Evolutionary conservation across 352 stramenopile genomes (phyloP).

Genomic region (Phytophthora fragariae): DNA sequence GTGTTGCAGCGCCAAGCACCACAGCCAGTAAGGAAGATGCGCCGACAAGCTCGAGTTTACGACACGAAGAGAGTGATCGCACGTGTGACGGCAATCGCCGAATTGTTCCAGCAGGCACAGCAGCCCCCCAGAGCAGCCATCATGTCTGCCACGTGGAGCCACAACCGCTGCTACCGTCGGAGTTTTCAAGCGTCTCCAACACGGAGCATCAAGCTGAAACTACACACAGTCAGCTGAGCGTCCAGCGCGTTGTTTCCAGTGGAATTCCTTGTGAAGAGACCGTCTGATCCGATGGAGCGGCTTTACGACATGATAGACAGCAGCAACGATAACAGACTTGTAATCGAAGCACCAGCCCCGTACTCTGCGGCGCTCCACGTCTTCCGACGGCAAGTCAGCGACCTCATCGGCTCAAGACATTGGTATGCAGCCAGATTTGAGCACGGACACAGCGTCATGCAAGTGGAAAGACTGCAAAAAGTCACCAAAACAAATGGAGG

Average conservation of each 20-base stretch:
- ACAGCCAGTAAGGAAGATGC: no score
- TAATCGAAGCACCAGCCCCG: neutral
- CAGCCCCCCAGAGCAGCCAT: no score
- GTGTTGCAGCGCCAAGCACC: no score
- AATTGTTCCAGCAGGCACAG: no score
- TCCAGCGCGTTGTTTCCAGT: neutral
- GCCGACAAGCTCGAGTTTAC: no score
- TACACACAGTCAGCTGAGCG: neutral
- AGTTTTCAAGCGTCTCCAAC: no score
- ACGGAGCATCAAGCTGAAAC: no score
- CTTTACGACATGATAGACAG: neutral
- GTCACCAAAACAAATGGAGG: neutral
- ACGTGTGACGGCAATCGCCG: no score
- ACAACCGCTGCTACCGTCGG: no score
- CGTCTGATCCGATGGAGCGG: neutral
- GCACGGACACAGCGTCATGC: neutral
- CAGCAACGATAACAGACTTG: neutral
- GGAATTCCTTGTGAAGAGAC: neutral
- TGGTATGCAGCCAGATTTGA: neutral
- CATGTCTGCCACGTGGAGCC: no score
- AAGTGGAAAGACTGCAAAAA: neutral
- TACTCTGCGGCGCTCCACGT: neutral
- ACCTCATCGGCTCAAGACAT: neutral
- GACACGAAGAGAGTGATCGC: no score
- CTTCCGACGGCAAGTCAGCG: no score